A percentile compares a stretch with the other conserved stretches of the same genome.
Conservation (phyloP, 2,329 filamentous ascomycete genomes). For the Endoconidiophora polonica region DNA sequence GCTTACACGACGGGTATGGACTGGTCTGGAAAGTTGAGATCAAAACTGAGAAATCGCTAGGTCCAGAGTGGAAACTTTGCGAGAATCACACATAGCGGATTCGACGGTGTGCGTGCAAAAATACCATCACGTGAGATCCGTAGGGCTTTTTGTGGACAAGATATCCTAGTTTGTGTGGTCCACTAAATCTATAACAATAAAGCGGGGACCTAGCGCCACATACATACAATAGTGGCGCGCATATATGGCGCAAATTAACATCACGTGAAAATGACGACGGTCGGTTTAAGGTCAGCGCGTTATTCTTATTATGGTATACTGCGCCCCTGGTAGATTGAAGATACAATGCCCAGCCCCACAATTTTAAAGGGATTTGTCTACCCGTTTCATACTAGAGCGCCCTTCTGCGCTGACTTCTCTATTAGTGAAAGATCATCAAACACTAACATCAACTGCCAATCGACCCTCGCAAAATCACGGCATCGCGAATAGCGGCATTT, state of each 20-base stretch:
- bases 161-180: conserved; percentile 12
- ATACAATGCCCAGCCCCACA: conserved; percentile 8
- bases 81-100: conserved; percentile 12
- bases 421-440: conserved; percentile 3
- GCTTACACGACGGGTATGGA: conserved; percentile 13
- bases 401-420: neutral
- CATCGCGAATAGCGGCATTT: neutral
- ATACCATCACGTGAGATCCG: conserved; percentile 9
- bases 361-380: conserved; percentile 1
- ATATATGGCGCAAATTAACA: conserved; percentile 5
- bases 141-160: conserved; percentile 13
- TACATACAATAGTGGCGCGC: neutral
- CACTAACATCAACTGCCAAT: neutral
- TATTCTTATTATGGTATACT: neutral
- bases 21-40: conserved; percentile 13
- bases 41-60: conserved; percentile 13
- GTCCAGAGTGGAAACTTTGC: conserved; percentile 13
- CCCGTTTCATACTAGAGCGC: conserved; percentile 3
- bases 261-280: conserved; percentile 9
- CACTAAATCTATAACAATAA: conserved; percentile 1
- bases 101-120: conserved; percentile 12
- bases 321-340: conserved; percentile 12
- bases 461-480: neutral
- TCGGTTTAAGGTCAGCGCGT: neutral
- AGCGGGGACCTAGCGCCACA: conserved; percentile 3